These are phyloP conservation scores for Metschnikowia aberdeeniae DNA, from an alignment of 805 yeast species.

Conservation along the genomic window DNA sequence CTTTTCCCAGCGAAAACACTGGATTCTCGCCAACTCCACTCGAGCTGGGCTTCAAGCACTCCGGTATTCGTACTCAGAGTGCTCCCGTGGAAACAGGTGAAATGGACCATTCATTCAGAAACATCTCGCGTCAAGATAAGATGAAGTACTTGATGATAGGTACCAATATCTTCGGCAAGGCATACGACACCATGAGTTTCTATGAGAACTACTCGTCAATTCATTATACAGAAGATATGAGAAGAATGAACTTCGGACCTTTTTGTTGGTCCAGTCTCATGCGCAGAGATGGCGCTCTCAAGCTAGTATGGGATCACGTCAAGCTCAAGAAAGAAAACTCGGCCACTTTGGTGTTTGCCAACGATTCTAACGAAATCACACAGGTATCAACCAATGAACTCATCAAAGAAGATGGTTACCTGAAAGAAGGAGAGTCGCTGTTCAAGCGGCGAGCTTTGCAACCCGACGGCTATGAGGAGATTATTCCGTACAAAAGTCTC, in stretches of 20 bases:
- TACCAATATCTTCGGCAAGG: conserved; percentile 7
- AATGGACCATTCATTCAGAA: conserved; percentile 1
- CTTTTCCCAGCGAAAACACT: neutral
- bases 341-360: conserved; percentile 24
- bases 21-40: neutral
- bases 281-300: conserved; percentile 31
- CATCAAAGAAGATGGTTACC: conserved; percentile 11
- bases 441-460: conserved; percentile 31
- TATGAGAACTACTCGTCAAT: conserved; percentile 26
- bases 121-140: conserved; percentile 1
- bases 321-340: conserved; percentile 18
- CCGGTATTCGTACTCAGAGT: neutral
- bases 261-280: conserved; percentile 36
- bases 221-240: conserved; percentile 25
- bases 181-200: conserved; percentile 18
- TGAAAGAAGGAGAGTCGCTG: conserved; percentile 19
- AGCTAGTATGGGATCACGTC: conserved; percentile 32
- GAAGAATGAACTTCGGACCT: conserved; percentile 37
- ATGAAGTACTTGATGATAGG: conserved; percentile 12
- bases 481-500: conserved; percentile 28
- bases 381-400: conserved; percentile 23
- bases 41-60: neutral
- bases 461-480: conserved; percentile 32
- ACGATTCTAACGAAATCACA: conserved; percentile 17
- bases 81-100: neutral